phyloP scores from a whole-genome alignment of 345 rosid genomes.

The Salix viminalis region DNA sequence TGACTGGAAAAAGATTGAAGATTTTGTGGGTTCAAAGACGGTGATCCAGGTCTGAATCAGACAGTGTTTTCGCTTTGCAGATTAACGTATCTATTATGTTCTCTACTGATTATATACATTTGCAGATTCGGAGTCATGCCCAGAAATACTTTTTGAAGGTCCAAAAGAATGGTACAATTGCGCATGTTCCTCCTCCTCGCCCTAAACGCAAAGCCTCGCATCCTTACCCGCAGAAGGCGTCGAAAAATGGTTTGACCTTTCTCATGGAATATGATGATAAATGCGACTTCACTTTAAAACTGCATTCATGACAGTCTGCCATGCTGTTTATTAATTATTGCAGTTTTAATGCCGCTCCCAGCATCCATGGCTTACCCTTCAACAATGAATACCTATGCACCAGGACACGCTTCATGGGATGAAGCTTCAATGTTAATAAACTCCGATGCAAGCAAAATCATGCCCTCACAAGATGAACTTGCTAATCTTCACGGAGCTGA shows the following conservation, averaged over 20 bases:
- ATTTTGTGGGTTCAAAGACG: constrained; percentile 96
- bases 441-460: constrained; percentile 33
- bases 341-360: constrained; percentile 59
- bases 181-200: constrained; percentile 96
- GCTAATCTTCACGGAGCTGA: constrained; percentile 42
- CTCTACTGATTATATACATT: constrained; percentile 14
- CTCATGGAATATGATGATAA: neutral
- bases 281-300: neutral
- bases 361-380: constrained; percentile 52
- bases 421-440: constrained; percentile 53
- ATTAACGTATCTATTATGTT: neutral
- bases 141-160: constrained; percentile 96
- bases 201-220: constrained; percentile 97
- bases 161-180: constrained; percentile 83
- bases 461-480: constrained; percentile 51
- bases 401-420: constrained; percentile 62
- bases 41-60: constrained; percentile 73
- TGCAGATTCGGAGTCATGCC: constrained; percentile 94
- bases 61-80: constrained; percentile 3
- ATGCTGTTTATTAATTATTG: constrained; percentile 12
- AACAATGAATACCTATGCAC: constrained; percentile 31
- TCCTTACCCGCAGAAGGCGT: constrained; percentile 92
- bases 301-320: neutral
- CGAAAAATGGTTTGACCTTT: constrained; percentile 59
- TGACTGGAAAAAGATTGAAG: constrained; percentile 98